Base-by-base conservation (phyloP, 2,329 filamentous ascomycete genomes). In the Botrytis pseudocinerea region DNA sequence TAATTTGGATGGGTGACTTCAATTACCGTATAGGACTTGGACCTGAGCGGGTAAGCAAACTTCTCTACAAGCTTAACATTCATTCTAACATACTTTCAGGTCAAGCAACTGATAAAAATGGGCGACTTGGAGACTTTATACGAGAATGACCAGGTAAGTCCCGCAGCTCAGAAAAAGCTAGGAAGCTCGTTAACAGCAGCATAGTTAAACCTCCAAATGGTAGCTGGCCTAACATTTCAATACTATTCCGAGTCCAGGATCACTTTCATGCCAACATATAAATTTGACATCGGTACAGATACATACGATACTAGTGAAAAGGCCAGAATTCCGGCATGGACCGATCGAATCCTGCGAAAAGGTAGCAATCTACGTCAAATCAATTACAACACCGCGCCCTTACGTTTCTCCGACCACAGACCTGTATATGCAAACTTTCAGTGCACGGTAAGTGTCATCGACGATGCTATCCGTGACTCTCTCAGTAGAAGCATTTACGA, bases 1-100 rank as follows among this genome's bases (percentile, higher is more conserved):
- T 98, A 51, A 91, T 98, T 70, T 99, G 96, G 95, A 87, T 98
- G 60, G 96, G 96, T 8, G 96, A 99, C 82, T 99, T 99, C 85
- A 99, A 99, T 81, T 99, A 99, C 82, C 92, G 96, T 28, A 97
- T 99, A 78, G 95, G 95, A 1, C 86, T 98, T 73, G 88, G 87
- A 62, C 90, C 93, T 76, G 94, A 97, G 57, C 90, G 87, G 74
- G 93, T 94, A 32, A 28, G 70, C 60, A 28, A 44, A 32, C n/a
- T 57, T 28, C n/a, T 69, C 10, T 42, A 22, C 10, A 42, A 42
- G 38, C n/a, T 9, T 32, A 48, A 69, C 20, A 20, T 69, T 44
- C 18, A 32, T 69, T 22, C 25, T 59, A 38, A 54, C 35, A 35
- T 51, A 4, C 35, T 63, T 51, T 16, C 46, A 72, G 70, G 70